phyloP scores from a whole-genome alignment of 768 basidiomycete genomes.

The Lyophyllum shimeji region DNA sequence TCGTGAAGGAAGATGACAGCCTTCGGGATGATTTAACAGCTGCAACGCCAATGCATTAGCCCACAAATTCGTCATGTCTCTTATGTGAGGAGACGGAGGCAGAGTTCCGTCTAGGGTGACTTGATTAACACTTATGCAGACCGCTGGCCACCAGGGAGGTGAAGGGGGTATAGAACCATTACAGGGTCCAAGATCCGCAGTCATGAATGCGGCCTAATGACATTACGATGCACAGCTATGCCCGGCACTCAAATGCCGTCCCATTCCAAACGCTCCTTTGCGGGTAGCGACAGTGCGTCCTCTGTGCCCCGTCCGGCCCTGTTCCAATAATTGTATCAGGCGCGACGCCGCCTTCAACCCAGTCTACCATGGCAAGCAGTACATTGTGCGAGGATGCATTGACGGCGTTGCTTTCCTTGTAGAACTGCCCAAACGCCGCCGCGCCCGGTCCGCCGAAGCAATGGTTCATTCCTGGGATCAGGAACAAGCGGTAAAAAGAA shows the following conservation, averaged over 20 bases:
- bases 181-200: too few relatives aligned
- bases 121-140: too few relatives aligned
- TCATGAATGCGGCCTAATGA: too few relatives aligned
- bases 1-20: too few relatives aligned
- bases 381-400: constrained; percentile 10
- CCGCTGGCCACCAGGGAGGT: too few relatives aligned
- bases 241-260: not conserved
- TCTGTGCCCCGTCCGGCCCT: not conserved
- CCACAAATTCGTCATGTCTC: too few relatives aligned
- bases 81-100: too few relatives aligned
- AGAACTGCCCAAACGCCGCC: constrained; percentile 6
- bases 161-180: too few relatives aligned
- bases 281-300: not conserved
- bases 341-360: constrained; percentile 12
- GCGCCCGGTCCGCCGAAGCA: not conserved
- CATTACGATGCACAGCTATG: not conserved
- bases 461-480: not conserved
- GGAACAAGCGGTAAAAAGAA: constrained; percentile 4
- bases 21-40: too few relatives aligned
- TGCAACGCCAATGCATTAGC: too few relatives aligned
- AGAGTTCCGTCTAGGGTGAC: too few relatives aligned
- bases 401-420: not conserved
- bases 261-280: not conserved
- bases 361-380: constrained; percentile 9
- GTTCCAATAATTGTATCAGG: constrained; percentile 1